phyloP scores from a whole-genome alignment of 1,284 basidiomycete genomes.

The Porogramme epimiltina region DNA sequence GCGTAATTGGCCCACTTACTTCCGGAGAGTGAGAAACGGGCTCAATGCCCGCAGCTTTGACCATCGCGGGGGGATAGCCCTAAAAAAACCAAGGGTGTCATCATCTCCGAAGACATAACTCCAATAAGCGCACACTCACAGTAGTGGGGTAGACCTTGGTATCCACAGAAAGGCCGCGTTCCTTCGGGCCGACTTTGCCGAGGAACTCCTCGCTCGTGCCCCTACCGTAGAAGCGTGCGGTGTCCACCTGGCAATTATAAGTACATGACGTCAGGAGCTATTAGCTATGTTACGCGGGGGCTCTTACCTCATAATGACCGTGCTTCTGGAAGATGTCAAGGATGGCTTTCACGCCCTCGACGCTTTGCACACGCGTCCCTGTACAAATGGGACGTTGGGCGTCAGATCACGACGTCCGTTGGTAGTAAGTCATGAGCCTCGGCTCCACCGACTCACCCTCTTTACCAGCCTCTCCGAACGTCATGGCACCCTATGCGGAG shows the following conservation, averaged over 20 bases:
- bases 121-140: conserved; percentile 4
- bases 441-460: conserved; percentile 17
- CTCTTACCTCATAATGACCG: conserved; percentile 51
- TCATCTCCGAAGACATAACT: not conserved
- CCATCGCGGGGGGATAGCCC: not conserved
- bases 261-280: not conserved
- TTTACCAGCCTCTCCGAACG: conserved; percentile 30
- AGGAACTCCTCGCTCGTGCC: conserved; percentile 54
- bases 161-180: conserved; percentile 51
- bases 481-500: conserved; percentile 38
- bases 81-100: not conserved
- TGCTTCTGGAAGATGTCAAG: conserved; percentile 59
- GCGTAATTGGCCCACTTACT: not conserved
- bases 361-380: conserved; percentile 50
- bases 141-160: conserved; percentile 30
- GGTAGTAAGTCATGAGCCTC: not conserved
- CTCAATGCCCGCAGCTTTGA: too few relatives aligned
- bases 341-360: conserved; percentile 53
- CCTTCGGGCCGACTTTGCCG: conserved; percentile 36
- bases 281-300: not conserved
- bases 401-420: too few relatives aligned
- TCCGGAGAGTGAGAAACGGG: not conserved
- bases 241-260: conserved; percentile 50
- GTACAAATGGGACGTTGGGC: not conserved
- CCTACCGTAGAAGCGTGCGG: conserved; percentile 49